These are phyloP conservation scores for Discostella stelligeroides DNA, from an alignment of 108 stramenopile species.

Conservation along the genomic window DNA sequence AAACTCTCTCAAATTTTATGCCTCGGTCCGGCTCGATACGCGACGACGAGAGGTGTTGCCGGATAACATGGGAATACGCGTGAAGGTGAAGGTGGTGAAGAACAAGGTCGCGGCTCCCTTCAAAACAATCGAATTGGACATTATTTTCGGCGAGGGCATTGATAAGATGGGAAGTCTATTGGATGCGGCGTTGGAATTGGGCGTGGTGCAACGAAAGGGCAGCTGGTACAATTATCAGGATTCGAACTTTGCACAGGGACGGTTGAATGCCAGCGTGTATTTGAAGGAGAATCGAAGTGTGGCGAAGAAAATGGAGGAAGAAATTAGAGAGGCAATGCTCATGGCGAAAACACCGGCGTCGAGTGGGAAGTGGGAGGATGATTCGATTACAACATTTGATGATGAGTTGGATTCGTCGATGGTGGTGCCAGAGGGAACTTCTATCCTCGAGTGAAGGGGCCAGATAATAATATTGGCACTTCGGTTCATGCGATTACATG, in stretches of 20 bases:
- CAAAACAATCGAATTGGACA: constrained; percentile 82
- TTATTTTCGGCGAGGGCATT: constrained; percentile 88
- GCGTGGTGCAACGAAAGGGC: constrained; percentile 81
- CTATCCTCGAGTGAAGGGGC: constrained; percentile 18
- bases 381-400: constrained; percentile 23
- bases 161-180: constrained; percentile 84
- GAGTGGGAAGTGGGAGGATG: constrained; percentile 17
- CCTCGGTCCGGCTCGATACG: constrained; percentile 88
- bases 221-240: constrained; percentile 86
- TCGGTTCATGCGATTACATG: neutral
- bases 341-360: constrained; percentile 29
- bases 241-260: constrained; percentile 85
- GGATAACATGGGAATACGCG: constrained; percentile 89
- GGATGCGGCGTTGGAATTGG: constrained; percentile 85
- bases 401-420: constrained; percentile 1
- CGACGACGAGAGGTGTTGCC: constrained; percentile 88
- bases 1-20: constrained; percentile 95
- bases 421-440: constrained; percentile 2
- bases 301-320: constrained; percentile 52
- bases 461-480: constrained; percentile 1
- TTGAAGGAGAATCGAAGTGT: constrained; percentile 65
- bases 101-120: constrained; percentile 97
- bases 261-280: constrained; percentile 62
- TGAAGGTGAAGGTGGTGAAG: constrained; percentile 94
- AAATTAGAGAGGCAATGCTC: constrained; percentile 64